Evolutionary conservation across 2,329 filamentous ascomycete genomes (phyloP), one percentile per base, ranked within the genome.

Genomic region (Xylaria sp.): DNA sequence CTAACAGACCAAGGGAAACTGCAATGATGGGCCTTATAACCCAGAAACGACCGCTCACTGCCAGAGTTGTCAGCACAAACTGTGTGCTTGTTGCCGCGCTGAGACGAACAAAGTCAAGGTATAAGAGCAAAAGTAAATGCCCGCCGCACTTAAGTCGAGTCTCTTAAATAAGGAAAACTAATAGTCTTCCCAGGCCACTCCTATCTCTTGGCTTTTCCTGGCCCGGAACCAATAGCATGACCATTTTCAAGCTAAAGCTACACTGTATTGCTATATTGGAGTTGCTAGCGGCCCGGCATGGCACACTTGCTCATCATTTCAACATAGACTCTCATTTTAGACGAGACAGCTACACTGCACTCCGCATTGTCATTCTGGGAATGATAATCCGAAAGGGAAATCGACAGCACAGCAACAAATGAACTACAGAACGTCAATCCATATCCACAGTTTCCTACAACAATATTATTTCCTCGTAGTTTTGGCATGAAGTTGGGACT

Each of bases 1-100:
- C 52, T 65, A 23, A 65, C 19, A 46, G 11, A 33, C n/a, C 8
- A 6, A 65, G 63, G 57, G 60, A 31, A 5, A 48, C 6, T 65
- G 63, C 56, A 1, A 3, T 1, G 0, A 44, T 3, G 63, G 63
- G 1, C 63, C 63, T 1, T 63, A 38, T 35, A 40, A 40, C n/a
- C 5, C 11, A 4, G 15, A 29, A 0, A 10, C 17, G 8, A 54
- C 15, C 3, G 23, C 1, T 7, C 41, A 58, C 11, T 59, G 62
- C 31, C 62, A 56, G 13, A n/a, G 23, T 3, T 65, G 62, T 25
- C 13, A 31, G 1, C 43, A 48, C n/a, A 0, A 0, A 0, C 4
- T 60, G 17, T 54, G 53, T 7, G 7, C 0, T 0, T 0, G 17
- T 21, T 60, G 57, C 17, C 25, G 21, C 11, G 1, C 3, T 13